Evolutionary conservation across 2,329 filamentous ascomycete species (phyloP).

Genomic region (Colletotrichum salicis): DNA sequence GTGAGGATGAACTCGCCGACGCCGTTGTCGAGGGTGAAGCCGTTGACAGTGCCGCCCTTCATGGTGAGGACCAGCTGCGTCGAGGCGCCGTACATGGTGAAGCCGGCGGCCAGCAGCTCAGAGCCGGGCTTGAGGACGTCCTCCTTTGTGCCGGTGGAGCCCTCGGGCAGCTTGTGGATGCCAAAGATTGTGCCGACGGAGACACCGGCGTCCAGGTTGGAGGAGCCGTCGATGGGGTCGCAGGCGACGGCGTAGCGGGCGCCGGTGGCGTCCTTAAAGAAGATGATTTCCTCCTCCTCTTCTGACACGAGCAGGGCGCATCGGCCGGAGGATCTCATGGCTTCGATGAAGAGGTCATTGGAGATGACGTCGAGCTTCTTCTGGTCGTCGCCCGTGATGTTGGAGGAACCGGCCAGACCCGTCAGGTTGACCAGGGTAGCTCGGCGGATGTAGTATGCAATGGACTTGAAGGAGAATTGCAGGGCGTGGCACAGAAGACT

Average conservation of each 20-base stretch:
- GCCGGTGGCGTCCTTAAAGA: conserved; percentile 80
- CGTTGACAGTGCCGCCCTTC: conserved; percentile 91
- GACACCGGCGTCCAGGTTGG: conserved; percentile 96
- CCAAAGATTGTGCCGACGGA: conserved; percentile 98
- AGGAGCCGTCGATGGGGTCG: conserved; percentile 97
- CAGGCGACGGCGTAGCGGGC: conserved; percentile 95
- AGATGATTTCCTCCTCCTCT: conserved; percentile 93
- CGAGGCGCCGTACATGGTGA: conserved; percentile 99
- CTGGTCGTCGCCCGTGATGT: conserved; percentile 96
- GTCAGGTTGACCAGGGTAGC: conserved; percentile 95
- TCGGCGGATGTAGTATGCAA: conserved; percentile 98
- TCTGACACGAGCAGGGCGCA: conserved; percentile 95
- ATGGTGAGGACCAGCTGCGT: conserved; percentile 97
- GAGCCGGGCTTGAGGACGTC: conserved; percentile 91
- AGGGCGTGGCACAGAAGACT: conserved; percentile 96
- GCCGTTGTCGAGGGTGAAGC: conserved; percentile 96
- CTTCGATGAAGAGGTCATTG: conserved; percentile 96
- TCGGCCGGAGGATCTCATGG: conserved; percentile 92
- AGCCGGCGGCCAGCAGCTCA: conserved; percentile 92
- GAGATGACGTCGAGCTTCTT: conserved; percentile 99
- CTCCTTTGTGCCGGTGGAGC: conserved; percentile 78
- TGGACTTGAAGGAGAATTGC: conserved; percentile 99
- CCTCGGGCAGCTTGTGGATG: conserved; percentile 88
- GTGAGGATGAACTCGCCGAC: conserved; percentile 99
- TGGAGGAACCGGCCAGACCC: conserved; percentile 92